Base-by-base conservation (phyloP, 495 filamentous ascomycete species). In the Aspergillus leporis region DNA sequence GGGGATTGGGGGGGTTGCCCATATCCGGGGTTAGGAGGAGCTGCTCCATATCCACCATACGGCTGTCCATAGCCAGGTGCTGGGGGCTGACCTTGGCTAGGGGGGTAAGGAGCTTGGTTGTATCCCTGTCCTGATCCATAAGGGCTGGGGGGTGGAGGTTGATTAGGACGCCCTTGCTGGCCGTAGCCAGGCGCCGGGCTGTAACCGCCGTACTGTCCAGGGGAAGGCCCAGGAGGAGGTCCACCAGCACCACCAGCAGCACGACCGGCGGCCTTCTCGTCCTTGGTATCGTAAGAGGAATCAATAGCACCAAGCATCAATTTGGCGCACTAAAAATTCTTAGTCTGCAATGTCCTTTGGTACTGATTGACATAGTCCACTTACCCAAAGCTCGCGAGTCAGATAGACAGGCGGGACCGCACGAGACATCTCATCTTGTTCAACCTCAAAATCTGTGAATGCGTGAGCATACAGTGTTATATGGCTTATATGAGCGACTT, bases 301-400 rank as follows among this genome's bases (percentile, higher is more conserved):
- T 88, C 85, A 61, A 90, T 87, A 43, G 86, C 82, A 50, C 87
- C 87, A 14, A 90, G 80, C 68, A 90, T 85, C 50, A 90, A 74
- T 67, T 90, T 90, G 19, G 85, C 81, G 58, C 87, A 78, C 81
- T 82, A 36, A 2, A 48, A 30, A 34, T 53, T 12, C n/a, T 61
- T 8, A 56, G 53, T 65, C 18, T 63, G 56, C 2, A 14, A 4
- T 25, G 19, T 53, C 3, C 14, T 18, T 18, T 16, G 10, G 40
- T 3, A 18, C 25, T 38, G 0, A 19, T 18, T 41, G 38, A 18
- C 38, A 5, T 14, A 5, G 4, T 10, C 41, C 21, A 70, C 74
- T 43, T 69, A 83, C 78, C 87, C 87, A 90, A 53, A 85, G 81
- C 45, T 89, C 84, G 14, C 83, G 82, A 16, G 87, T 88, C 56